A percentile compares a stretch with the other conserved stretches of the same genome.
phyloP scores from a whole-genome alignment of 2,329 filamentous ascomycete species.

The Fusarium sp. region DNA sequence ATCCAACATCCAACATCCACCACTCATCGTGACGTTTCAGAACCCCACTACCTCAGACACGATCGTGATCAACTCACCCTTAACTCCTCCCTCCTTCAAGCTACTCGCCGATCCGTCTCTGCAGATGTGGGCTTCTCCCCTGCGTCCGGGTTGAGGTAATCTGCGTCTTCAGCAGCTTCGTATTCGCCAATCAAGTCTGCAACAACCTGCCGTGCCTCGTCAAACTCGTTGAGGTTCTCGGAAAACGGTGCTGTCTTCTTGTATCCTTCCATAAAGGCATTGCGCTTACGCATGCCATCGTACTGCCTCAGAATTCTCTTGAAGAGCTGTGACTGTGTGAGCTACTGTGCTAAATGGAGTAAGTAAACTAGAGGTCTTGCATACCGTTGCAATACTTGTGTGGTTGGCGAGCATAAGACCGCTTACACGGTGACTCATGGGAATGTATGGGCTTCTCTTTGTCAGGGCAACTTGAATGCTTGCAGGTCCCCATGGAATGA shows the following conservation, averaged over 20 bases:
- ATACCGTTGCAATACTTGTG: conserved; percentile 90
- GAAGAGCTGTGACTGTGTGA: conserved; percentile 71
- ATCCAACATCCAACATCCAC: conserved; percentile 36
- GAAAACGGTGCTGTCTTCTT: conserved; percentile 95
- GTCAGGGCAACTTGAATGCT: conserved; percentile 97
- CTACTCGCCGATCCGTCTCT: conserved; percentile 63
- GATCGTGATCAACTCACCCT: not conserved
- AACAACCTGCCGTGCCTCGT: conserved; percentile 92
- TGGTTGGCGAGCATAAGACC: conserved; percentile 98
- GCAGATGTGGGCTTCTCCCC: conserved; percentile 63
- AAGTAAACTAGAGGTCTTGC: conserved; percentile 40
- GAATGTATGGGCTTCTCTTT: conserved; percentile 95
- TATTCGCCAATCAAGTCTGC: conserved; percentile 93
- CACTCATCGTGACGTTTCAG: conserved; percentile 19
- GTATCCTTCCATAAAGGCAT: conserved; percentile 95
- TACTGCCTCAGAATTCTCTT: conserved; percentile 94
- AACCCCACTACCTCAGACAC: conserved; percentile 12
- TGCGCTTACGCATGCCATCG: conserved; percentile 92
- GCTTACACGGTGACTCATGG: conserved; percentile 92
- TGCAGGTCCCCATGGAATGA: conserved; percentile 98
- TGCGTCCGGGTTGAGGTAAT: conserved; percentile 84
- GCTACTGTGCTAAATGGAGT: not conserved
- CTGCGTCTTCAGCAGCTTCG: conserved; percentile 89
- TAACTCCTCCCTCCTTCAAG: conserved; percentile 35
- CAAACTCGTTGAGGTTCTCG: conserved; percentile 92